Evolutionary conservation across 2,329 filamentous ascomycete species (phyloP), one percentile per base, ranked within the genome.

Genomic region (Aspergillus pseudoviridinutans): DNA sequence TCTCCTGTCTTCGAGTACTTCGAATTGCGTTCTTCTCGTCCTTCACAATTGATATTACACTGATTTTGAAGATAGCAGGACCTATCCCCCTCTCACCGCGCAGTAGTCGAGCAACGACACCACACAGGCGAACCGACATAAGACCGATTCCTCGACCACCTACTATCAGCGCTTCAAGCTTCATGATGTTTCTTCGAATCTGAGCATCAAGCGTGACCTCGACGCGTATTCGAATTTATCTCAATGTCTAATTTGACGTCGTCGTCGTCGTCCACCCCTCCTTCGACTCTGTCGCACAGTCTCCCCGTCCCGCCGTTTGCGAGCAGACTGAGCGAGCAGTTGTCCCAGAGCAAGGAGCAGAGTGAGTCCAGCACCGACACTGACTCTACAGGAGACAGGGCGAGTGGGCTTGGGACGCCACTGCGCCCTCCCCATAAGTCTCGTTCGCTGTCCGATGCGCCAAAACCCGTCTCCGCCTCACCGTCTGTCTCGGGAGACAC

Each of bases 371-470:
- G 53, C 46, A 54, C 53, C 53, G 50, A 61, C 49, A 56, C 55
- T 29, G 56, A 57, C 24, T 42, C 57, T 49, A 27, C 49, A 38
- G 55, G 49, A 20, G 58, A 61, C 17, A 60, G 58, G 57, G 53
- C 50, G 49, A 50, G 54, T 53, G 51, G 54, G 67, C 60, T 66
- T 17, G 66, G 66, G 29, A 57, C 66, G 9, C 61, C 66, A 38
- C 59, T 66, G 51, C 64, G 72, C 32, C 66, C 65, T 38, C 69
- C 73, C n/a, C 68, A 73, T 25, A 88, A 85, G 72, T 79, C 82
- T 42, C 79, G 87, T 61, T 89, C 87, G 51, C 74, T 89, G 59
- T 89, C 87, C 4, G 87, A 90, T 70, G 83, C 84, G 50, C 83
- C 85, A 8, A 84, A 82, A 60, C 78, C 78, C 25, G 78, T 81